Evolutionary conservation across 2,329 filamentous ascomycete genomes (phyloP).

Genomic region (Colletotrichum brevisporum): DNA sequence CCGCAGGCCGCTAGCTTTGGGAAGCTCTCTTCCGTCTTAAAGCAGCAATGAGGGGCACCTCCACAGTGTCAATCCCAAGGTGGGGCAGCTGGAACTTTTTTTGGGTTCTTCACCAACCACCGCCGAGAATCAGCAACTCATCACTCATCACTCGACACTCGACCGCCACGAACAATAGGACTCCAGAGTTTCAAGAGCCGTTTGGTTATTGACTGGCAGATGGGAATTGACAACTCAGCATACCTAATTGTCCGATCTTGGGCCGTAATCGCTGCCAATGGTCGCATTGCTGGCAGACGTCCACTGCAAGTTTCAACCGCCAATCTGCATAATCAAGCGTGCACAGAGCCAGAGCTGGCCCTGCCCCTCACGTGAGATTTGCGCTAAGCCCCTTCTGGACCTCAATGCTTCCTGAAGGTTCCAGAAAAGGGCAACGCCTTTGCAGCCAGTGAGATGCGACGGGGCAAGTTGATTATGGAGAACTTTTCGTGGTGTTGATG

Average conservation of each 20-base stretch:
- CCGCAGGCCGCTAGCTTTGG: conserved; percentile 22
- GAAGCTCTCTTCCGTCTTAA: conserved; percentile 58
- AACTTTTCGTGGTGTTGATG: conserved; percentile 37
- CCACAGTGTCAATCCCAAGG: conserved; percentile 57
- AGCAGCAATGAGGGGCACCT: conserved; percentile 76
- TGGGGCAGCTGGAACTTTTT: conserved; percentile 65
- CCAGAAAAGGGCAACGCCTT: conserved; percentile 51
- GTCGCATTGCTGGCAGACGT: conserved; percentile 10
- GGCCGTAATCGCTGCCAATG: conserved; percentile 19
- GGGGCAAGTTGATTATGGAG: conserved; percentile 25
- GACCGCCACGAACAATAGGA: conserved; percentile 3
- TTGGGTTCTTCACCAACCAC: conserved; percentile 43
- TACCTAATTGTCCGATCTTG: conserved; percentile 26
- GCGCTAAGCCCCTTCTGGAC: conserved; percentile 46
- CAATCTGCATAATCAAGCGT: conserved; percentile 29
- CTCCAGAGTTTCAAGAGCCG: conserved; percentile 10
- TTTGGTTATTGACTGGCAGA: conserved; percentile 32
- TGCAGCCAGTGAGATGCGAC: conserved; percentile 30
- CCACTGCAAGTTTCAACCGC: conserved; percentile 30
- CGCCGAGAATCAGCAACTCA: conserved; percentile 19
- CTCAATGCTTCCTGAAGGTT: conserved; percentile 57
- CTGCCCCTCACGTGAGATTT: conserved; percentile 42
- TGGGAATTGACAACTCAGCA: conserved; percentile 30
- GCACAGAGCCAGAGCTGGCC: conserved; percentile 36
- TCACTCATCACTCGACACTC: conserved; percentile 24